A percentile compares a stretch with the other conserved stretches of the same genome.
Evolutionary conservation across 768 basidiomycete genomes (phyloP).

Genomic region (Cyclocybe cylindracea): DNA sequence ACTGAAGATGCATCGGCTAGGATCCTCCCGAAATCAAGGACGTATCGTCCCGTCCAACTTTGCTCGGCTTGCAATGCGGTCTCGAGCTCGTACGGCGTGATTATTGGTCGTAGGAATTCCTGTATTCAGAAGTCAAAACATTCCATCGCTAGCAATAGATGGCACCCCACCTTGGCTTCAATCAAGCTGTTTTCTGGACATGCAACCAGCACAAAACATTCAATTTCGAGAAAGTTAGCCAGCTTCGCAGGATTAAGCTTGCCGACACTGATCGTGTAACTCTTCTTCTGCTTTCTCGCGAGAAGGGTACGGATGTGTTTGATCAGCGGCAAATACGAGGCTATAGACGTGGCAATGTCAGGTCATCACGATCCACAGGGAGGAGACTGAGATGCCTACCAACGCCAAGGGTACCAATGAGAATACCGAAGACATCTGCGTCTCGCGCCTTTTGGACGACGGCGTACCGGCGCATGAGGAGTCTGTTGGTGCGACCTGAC

Average conservation of each 20-base stretch:
- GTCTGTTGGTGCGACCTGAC: slow-evolving; percentile 69
- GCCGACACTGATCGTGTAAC: slow-evolving; percentile 93
- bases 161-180: slow-evolving; percentile 54
- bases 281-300: slow-evolving; percentile 73
- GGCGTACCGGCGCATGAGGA: slow-evolving; percentile 90
- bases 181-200: slow-evolving; percentile 91
- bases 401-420: slow-evolving; percentile 92
- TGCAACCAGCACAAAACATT: slow-evolving; percentile 93
- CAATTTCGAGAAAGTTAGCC: slow-evolving; percentile 94
- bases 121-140: slow-evolving; percentile 25
- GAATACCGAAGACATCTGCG: slow-evolving; percentile 92
- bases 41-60: slow-evolving; percentile 76
- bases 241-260: slow-evolving; percentile 94
- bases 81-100: slow-evolving; percentile 91
- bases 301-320: slow-evolving; percentile 76
- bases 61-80: slow-evolving; percentile 72
- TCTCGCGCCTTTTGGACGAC: slow-evolving; percentile 85
- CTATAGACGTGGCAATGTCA: slow-evolving; percentile 32
- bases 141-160: neutral
- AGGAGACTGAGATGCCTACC: slow-evolving; percentile 44
- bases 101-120: slow-evolving; percentile 90
- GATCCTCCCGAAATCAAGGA: slow-evolving; percentile 73
- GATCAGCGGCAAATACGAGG: slow-evolving; percentile 85
- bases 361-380: neutral
- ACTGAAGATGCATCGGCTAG: slow-evolving; percentile 33